Base-by-base conservation (phyloP, 1,139 yeast genomes). In the Candida neerlandica region DNA sequence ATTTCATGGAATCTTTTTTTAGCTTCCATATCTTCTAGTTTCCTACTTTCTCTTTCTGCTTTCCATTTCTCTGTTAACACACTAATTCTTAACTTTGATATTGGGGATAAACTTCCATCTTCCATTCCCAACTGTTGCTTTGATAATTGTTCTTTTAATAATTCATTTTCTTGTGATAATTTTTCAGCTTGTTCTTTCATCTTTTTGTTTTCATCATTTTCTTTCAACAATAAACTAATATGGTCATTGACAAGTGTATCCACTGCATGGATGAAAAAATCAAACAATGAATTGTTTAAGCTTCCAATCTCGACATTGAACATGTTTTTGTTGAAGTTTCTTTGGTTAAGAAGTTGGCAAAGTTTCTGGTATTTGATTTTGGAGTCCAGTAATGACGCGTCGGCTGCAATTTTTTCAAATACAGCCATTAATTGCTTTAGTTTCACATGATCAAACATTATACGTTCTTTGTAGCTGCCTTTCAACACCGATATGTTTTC, bases 11-110 rank as follows among this genome's bases (percentile, higher is more conserved):
- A 71, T 42, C 86, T 66, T 43, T 70, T 66, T 45, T 75, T 73
- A 1, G 87, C 81, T 48, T 85, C 84, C 43, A 76, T 75, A 51
- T 77, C 66, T 59, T 86, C 90, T 50, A 82, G 71, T 19, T 80
- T 80, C 35, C 92, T 67, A 18, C 87, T 80, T 62, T 86, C 95
- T 55, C 91, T 70, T 57, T 87, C 92, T 1, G 84, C 74, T 58
- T 84, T 82, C 86, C 89, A 84, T 56, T 86, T 73, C 51, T 74
- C 80, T 41, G 82, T 80, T 41, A 87, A 62, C 55, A 84, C 91
- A 38, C 82, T 85, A 29, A 85, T 71, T 51, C 90, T 70, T 44
- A 84, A 58, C 51, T 70, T 73, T 39, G 77, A 67, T 47, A 75
- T 61, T 21, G 81, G 75, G 6, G 69, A 35, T 32, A 32, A 18